Evolutionary conservation across 106 monocot species (phyloP).

Genomic region (Dendrobium huoshanense): DNA sequence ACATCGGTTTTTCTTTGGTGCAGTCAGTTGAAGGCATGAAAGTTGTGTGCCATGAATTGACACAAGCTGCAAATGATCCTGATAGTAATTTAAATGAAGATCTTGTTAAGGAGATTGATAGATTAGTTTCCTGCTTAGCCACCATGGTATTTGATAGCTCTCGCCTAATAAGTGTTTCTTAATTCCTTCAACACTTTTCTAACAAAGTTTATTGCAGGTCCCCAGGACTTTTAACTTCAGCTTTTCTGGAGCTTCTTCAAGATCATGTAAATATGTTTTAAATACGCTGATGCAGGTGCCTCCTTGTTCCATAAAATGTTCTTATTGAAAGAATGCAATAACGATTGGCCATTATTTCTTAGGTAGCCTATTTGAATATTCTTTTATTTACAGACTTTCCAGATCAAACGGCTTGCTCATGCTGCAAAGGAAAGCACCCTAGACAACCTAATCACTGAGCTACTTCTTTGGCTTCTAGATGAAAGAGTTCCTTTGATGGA

Average conservation of each 20-base stretch:
- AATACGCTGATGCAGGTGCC: constrained; percentile 98
- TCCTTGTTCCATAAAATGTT: not conserved
- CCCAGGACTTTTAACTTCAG: constrained; percentile 85
- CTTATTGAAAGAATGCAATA: not conserved
- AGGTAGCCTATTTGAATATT: not conserved
- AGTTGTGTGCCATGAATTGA: constrained; percentile 91
- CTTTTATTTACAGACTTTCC: constrained; percentile 72
- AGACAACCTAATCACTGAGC: constrained; percentile 87
- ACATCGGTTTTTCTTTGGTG: constrained; percentile 17
- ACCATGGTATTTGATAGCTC: constrained; percentile 52
- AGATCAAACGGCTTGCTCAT: constrained; percentile 80
- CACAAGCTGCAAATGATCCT: constrained; percentile 53
- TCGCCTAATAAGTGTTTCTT: not conserved
- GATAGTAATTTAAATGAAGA: constrained; percentile 71
- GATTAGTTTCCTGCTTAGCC: constrained; percentile 79
- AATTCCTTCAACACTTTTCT: not conserved
- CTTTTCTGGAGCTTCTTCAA: constrained; percentile 93
- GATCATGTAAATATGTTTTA: constrained; percentile 97
- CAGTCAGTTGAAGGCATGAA: constrained; percentile 99
- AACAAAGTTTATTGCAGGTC: constrained; percentile 47
- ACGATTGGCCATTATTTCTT: not conserved
- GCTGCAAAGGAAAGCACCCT: constrained; percentile 81
- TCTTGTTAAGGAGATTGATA: constrained; percentile 79
- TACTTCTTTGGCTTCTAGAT: constrained; percentile 96
- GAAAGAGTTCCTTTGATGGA: constrained; percentile 98